Evolutionary conservation across 2,329 filamentous ascomycete genomes (phyloP), one percentile per base, ranked within the genome.

Genomic region (Stylonectria norvegica): DNA sequence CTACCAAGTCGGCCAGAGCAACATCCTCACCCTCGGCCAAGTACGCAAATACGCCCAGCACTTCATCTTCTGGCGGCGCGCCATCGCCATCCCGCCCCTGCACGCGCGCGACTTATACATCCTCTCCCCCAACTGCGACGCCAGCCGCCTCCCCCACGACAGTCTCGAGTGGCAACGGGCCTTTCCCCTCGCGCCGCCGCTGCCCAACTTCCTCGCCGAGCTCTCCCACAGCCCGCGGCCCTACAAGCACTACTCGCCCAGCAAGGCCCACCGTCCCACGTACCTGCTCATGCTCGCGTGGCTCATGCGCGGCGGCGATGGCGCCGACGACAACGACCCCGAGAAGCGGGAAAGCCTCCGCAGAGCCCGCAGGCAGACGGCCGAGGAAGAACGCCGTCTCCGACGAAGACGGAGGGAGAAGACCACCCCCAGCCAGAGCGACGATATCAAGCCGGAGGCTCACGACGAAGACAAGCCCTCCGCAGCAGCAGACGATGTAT

Each of bases 41-140:
- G 85, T 97, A 48, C 85, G 91, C 48, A 84, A 88, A 53, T 86
- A 95, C 47, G 89, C 90, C 8, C 86, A 88, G 42, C 93, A 97
- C 67, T 84, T 98, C 48, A 89, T 97, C 46, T 95, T 94, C 67
- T 97, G 91, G 90, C 83, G 93, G 17, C 85, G 90, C 42, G 93
- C 91, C 33, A 86, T 94, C 45, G 85, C 91, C 12, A 91, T 97
- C 28, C 86, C 89, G 4, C 93, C 93, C 0, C 77, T 98, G 5
- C 89, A 96, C 58, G 85, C 86, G 30, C 79, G 90, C 34, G 90
- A 97, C 60, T 85, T 84, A 9, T 98, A 97, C 63, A 85, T 97
- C 22, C 79, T 96, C 19, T 94, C 88, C 2, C 90, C 91, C 0
- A 94, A 95, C 60, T 89, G 89, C 46, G 85, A 95, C 55, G 77